These are phyloP conservation scores for Grosmannia huntii DNA, from an alignment of 2,329 filamentous ascomycete genomes.

Conservation along the genomic window DNA sequence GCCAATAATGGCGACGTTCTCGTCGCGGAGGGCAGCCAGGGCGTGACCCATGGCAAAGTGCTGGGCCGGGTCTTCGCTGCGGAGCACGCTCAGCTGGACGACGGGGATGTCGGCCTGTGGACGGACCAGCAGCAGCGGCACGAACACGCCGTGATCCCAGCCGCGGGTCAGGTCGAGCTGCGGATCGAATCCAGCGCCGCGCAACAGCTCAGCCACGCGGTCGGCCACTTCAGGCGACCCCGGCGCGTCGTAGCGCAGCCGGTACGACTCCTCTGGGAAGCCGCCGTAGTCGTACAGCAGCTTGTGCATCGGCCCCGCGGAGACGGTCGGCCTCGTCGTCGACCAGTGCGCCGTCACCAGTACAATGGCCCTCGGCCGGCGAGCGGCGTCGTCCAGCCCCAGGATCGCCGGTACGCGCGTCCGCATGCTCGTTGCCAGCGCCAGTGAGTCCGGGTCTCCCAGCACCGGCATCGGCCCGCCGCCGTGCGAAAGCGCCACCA, in stretches of 20 bases:
- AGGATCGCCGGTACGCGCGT: conserved; percentile 42
- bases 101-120: conserved; percentile 39
- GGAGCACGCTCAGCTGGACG: conserved; percentile 43
- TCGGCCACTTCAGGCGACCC: conserved; percentile 40
- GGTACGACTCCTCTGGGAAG: conserved; percentile 43
- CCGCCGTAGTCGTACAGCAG: conserved; percentile 46
- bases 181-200: conserved; percentile 30
- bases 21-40: conserved; percentile 32
- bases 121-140: conserved; percentile 41
- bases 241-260: conserved; percentile 41
- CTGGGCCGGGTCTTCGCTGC: conserved; percentile 32
- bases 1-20: conserved; percentile 46
- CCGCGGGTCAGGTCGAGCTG: conserved; percentile 27
- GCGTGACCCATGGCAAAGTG: conserved; percentile 42
- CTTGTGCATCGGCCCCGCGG: conserved; percentile 30
- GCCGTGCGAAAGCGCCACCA: conserved; percentile 36
- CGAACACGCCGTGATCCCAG: conserved; percentile 51
- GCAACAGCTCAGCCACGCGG: conserved; percentile 32
- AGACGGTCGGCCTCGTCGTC: conserved; percentile 34
- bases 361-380: conserved; percentile 30
- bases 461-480: conserved; percentile 46
- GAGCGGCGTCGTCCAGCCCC: conserved; percentile 35
- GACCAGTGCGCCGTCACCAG: conserved; percentile 48
- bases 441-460: conserved; percentile 37
- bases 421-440: conserved; percentile 37